phyloP scores from a whole-genome alignment of 176 grass and related monocot species.

The Stipa capillata region DNA sequence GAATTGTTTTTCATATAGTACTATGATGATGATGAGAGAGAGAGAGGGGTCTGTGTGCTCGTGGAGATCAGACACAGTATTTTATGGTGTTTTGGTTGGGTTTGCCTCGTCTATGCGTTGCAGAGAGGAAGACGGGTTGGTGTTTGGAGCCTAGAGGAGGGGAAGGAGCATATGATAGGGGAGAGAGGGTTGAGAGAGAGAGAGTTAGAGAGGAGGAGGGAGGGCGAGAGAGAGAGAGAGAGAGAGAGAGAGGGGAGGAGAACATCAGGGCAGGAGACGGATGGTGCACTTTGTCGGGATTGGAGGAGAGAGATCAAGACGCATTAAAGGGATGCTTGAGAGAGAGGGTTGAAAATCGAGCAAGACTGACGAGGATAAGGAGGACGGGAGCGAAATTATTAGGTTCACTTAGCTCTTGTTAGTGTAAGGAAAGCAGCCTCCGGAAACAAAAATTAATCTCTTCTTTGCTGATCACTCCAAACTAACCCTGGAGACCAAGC shows the following conservation, averaged over 20 bases:
- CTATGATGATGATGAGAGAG: slow-evolving; percentile 8
- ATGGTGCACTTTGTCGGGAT: slow-evolving; percentile 53
- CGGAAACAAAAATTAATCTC: background rate
- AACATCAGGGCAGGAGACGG: slow-evolving; percentile 30
- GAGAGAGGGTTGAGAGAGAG: background rate
- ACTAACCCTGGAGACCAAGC: background rate
- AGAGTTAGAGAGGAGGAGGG: background rate
- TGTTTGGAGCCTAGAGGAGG: slow-evolving; percentile 5
- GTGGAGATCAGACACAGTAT: slow-evolving; percentile 35
- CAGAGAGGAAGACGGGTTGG: slow-evolving; percentile 34
- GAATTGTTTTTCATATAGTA: background rate
- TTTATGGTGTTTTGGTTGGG: slow-evolving; percentile 51
- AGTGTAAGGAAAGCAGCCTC: background rate
- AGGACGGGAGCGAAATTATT: slow-evolving; percentile 18
- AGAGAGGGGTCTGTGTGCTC: background rate
- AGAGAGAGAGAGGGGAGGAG: background rate
- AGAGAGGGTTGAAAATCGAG: background rate
- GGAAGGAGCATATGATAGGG: slow-evolving; percentile 28
- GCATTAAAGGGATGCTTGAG: slow-evolving; percentile 44
- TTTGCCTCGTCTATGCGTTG: slow-evolving; percentile 22
- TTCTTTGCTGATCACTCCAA: background rate
- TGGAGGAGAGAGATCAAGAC: slow-evolving; percentile 45
- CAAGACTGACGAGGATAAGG: slow-evolving; percentile 25
- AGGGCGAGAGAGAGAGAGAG: background rate
- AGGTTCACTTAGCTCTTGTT: background rate